phyloP scores from a whole-genome alignment of 768 basidiomycete genomes.

The Termitomyces eurrhizus region DNA sequence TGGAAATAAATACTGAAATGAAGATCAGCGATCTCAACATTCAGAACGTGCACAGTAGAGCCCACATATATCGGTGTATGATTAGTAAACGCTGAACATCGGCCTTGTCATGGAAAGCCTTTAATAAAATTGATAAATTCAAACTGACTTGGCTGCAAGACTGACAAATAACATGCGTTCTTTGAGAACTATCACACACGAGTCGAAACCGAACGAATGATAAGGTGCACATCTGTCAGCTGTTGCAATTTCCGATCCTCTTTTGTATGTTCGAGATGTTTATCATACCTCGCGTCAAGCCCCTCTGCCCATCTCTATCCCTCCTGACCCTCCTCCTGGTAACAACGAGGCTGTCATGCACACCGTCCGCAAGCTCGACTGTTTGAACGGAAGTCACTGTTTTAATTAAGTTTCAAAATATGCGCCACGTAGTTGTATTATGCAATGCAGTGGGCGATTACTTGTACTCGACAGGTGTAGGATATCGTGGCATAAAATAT shows the following conservation, averaged over 20 bases:
- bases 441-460: neutral
- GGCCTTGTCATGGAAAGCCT: neutral
- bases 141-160: neutral
- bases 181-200: neutral
- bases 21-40: neutral
- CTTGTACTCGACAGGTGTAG: constrained; percentile 10
- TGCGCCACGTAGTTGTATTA: constrained; percentile 13
- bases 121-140: neutral
- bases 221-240: constrained; percentile 1
- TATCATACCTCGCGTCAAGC: constrained; percentile 5
- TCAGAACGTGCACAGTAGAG: neutral
- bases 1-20: neutral
- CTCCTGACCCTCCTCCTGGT: constrained; percentile 4
- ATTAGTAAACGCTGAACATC: neutral
- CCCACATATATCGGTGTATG: neutral
- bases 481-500: constrained; percentile 18
- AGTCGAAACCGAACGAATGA: neutral
- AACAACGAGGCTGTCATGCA: constrained; percentile 11
- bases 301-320: neutral
- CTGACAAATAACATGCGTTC: neutral
- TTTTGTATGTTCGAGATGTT: constrained; percentile 4
- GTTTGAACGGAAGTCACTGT: neutral
- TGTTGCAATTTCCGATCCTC: neutral
- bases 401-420: neutral
- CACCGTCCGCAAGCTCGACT: neutral